Base-by-base conservation (phyloP, 805 yeast species). In the Teunomyces funiuensis region DNA sequence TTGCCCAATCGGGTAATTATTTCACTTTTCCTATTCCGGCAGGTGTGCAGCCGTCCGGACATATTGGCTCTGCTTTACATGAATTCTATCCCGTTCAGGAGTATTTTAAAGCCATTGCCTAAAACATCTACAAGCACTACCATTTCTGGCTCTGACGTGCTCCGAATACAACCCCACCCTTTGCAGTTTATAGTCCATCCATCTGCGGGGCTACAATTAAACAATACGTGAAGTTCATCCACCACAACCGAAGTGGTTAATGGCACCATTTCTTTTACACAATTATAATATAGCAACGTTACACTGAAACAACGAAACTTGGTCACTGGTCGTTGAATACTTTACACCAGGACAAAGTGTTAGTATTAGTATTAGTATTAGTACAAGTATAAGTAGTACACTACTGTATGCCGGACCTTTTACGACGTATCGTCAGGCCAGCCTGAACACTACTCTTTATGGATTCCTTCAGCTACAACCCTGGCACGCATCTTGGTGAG, bases 381-480 rank as follows among this genome's bases (percentile, higher is more conserved):
- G n/a, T n/a, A n/a, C n/a, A n/a, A n/a, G n/a, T 28, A 28, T 28
- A 9, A 6, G 6, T 9, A 27, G 29, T 5, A 27, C 17, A 28
- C 7, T 14, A n/a, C 31, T 28, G n/a, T 28, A 14, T 28, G 31
- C 18, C 9, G 31, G 15, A 9, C 15, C 31, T 22, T 22, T 8
- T 3, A 7, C 22, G 7, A 22, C 10, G 10, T 22, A 22, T 22
- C 25, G 25, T 6, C 7, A 11, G 7, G 7, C 10, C 25, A n/a
- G 15, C 31, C 31, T 18, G 25, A 31, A 31, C 34, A 31, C 16
- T 7, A 31, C 34, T 31, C 25, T 19, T 31, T n/a, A 41, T 41
- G 44, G 30, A 29, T 30, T 16, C 44, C 10, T 19, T 25, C 33
- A 13, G 27, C 13, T 42, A 39, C 28, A 23, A 33, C 23, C 46